These are phyloP conservation scores for Phyllosticta citrichinensis DNA, from an alignment of 2,329 filamentous ascomycete genomes.

Conservation along the genomic window DNA sequence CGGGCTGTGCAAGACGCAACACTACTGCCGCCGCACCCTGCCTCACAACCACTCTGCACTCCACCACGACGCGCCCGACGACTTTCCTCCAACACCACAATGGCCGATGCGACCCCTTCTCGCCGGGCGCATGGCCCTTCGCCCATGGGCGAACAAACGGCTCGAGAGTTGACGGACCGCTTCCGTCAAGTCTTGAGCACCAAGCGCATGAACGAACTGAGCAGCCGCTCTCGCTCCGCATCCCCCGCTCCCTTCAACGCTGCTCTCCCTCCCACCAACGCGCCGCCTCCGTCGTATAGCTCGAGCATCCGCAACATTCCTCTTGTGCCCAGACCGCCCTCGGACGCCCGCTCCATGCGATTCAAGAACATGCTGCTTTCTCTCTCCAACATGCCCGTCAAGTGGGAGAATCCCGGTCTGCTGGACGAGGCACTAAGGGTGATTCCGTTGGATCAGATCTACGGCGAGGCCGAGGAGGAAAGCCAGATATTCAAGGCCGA, in stretches of 20 bases:
- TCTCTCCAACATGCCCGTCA: conserved; percentile 76
- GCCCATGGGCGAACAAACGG: conserved; percentile 52
- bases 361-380: conserved; percentile 67
- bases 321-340: conserved; percentile 63
- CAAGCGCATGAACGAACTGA: conserved; percentile 74
- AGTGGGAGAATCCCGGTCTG: conserved; percentile 92
- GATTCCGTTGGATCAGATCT: conserved; percentile 83
- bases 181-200: conserved; percentile 83
- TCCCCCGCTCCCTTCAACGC: conserved; percentile 38
- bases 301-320: conserved; percentile 52
- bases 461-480: conserved; percentile 89
- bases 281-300: conserved; percentile 49
- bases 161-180: conserved; percentile 66
- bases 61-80: not conserved
- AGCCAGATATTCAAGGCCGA: conserved; percentile 77
- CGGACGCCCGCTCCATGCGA: conserved; percentile 37
- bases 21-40: conserved; percentile 10
- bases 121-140: conserved; percentile 13
- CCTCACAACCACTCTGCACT: conserved; percentile 6
- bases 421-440: conserved; percentile 82
- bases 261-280: conserved; percentile 21
- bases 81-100: not conserved
- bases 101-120: conserved; percentile 19
- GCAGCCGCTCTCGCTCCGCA: conserved; percentile 49
- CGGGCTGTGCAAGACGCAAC: conserved; percentile 8